Conservation (phyloP, 1,139 yeast species). For the Sugiyamaella castrensis region DNA sequence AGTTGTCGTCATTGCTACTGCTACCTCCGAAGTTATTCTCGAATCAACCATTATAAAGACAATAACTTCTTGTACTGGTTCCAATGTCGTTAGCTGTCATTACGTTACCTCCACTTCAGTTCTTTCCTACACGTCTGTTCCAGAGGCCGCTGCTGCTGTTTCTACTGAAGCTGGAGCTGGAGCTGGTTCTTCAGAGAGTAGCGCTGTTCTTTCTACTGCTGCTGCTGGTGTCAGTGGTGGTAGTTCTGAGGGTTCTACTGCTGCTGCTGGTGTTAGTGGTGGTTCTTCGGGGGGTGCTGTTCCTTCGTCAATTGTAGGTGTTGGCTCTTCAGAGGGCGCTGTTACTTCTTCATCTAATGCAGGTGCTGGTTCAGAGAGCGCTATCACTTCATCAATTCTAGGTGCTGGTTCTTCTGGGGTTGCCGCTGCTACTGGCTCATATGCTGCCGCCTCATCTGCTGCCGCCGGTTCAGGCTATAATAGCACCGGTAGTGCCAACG, state of each 20-base stretch:
- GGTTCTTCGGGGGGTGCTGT: slow-evolving; percentile 4
- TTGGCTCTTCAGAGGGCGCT: slow-evolving; percentile 1
- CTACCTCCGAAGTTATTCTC: not conserved
- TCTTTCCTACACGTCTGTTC: not conserved
- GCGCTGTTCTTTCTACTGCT: not conserved
- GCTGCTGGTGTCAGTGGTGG: slow-evolving; percentile 2
- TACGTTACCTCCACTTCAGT: not conserved
- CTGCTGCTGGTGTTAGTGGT: not conserved
- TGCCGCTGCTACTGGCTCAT: slow-evolving; percentile 9
- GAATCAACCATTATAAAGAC: slow-evolving; percentile 13
- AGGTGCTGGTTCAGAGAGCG: not conserved
- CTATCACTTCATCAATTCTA: no score
- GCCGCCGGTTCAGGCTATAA: slow-evolving; percentile 1
- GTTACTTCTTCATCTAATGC: slow-evolving; percentile 17
- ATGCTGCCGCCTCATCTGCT: slow-evolving; percentile 16
- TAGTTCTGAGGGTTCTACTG: not conserved
- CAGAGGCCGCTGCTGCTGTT: slow-evolving; percentile 1
- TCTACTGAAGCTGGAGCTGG: not conserved
- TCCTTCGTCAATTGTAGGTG: not conserved
- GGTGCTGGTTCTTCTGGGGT: slow-evolving; percentile 5
- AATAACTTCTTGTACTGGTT: not conserved
- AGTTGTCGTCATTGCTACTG: slow-evolving; percentile 6
- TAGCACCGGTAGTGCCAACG: slow-evolving; percentile 12
- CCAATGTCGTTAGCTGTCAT: slow-evolving; percentile 4
- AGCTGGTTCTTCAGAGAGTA: not conserved